Evolutionary conservation across 352 stramenopile genomes (phyloP), one percentile per base, ranked within the genome.

Genomic region (Globisporangium nodosum): DNA sequence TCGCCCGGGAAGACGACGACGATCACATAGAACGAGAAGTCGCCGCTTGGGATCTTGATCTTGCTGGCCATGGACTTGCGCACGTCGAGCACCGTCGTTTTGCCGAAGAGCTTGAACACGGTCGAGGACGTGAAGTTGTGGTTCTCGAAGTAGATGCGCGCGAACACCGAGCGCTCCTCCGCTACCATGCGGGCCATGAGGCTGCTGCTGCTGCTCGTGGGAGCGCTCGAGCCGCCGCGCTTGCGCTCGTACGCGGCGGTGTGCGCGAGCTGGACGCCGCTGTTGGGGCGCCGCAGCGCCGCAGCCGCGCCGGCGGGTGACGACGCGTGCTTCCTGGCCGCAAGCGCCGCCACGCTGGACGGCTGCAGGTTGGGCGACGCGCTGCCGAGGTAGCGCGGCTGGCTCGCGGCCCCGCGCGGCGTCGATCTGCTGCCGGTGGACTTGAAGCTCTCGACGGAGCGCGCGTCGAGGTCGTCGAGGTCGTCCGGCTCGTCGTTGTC

Each of bases 81-180:
- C 53, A 92, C 83, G 45, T 94, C 82, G 2, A 87, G 68, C 56
- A 92, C 81, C 0, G 76, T 90, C 40, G 76, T 94, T 8, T 56
- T 83, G 35, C 70, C 64, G 8, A 79, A 68, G 33, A 94, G 62
- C 59, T 85, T 88, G 65, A 94, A 89, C 30, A 94, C 80, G 2
- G 81, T 91, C 8, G 81, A 92, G 30, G 81, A 92, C 56, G 81
- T 91, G 52, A 92, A 91, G 62, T 58, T 88, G 48, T 85, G 73
- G 65, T 85, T 90, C 49, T 94, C 78, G 58, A 90, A 94, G 66
- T 88, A 94, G 64, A 94, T 94, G 45, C 85, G 71, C 33, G 80
- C 85, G 61, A 89, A 94, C 16, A 77, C 85, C 37, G 76, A 79
- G 50, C 77, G 75, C 24, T 87, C 77, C 5, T 88, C 72, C 6